Evolutionary conservation across 1,139 yeast genomes (phyloP), one percentile per base, ranked within the genome.

Genomic region (Yamadazyma siamensis): DNA sequence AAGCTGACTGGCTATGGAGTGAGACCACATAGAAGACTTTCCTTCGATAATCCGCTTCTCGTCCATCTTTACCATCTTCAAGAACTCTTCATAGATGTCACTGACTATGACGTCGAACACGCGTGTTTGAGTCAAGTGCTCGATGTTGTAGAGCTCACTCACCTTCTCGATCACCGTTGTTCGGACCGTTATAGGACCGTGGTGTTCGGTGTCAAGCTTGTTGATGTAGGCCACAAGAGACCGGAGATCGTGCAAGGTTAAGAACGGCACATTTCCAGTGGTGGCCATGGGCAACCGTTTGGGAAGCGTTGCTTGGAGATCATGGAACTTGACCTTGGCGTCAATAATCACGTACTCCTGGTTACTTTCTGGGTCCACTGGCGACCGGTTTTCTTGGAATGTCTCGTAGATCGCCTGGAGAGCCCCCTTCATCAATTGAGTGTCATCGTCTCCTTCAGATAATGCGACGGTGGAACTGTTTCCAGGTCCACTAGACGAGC

Each of bases 131-230:
- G 71, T 59, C 36, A 75, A 59, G 33, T 56, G 54, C 20, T 72
- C 65, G n/a, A 66, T 50, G 40, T 71, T 66, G 32, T 68, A 60
- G 37, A 80, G 64, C 32, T 75, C 77, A 6, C 74, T 58, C 17
- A 79, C 40, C 43, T 71, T 77, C 45, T 80, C 80, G 29, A 79
- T 81, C 19, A 77, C 73, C 18, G 83, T 69, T 32, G 82, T 75
- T 32, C 69, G 70, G 23, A 75, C 62, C 4, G 70, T 65, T 6
- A 51, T 63, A 33, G 59, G 73, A 26, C 44, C 55, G 41, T 40
- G 54, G 44, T 40, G 35, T 15, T 45, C 47, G 15, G 48, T 46
- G 15, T 56, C 59, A 13, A 47, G 46, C 22, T 54, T 55, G 46
- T 82, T 83, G 26, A 82, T 68, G 42, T 72, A 80, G 4, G 79